phyloP scores from a whole-genome alignment of 306 rosid species.

The Ceratonia siliqua region DNA sequence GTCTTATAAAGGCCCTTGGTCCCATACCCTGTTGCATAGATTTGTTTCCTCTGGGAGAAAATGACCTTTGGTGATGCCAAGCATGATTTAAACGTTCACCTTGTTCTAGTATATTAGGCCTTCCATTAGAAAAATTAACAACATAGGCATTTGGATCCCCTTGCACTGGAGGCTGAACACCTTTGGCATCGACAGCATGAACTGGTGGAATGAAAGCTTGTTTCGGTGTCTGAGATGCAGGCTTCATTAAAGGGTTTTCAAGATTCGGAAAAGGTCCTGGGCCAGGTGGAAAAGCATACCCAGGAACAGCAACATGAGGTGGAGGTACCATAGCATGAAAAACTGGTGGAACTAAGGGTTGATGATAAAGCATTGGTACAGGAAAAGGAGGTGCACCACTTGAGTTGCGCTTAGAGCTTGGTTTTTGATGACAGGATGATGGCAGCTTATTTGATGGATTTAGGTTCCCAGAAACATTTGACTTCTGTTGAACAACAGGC shows the following conservation, averaged over 20 bases:
- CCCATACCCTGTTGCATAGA: slow-evolving; percentile 67
- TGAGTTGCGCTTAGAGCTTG: slow-evolving; percentile 57
- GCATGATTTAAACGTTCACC: slow-evolving; percentile 58
- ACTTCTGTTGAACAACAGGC: slow-evolving; percentile 49
- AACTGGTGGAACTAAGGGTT: slow-evolving; percentile 49
- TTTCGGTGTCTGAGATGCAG: slow-evolving; percentile 56
- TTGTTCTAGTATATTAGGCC: slow-evolving; percentile 66
- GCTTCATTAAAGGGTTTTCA: slow-evolving; percentile 55
- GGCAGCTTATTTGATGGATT: slow-evolving; percentile 53
- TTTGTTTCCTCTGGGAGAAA: slow-evolving; percentile 58
- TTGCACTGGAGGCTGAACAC: slow-evolving; percentile 53
- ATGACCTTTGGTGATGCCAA: slow-evolving; percentile 78
- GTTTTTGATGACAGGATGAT: slow-evolving; percentile 56
- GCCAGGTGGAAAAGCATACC: slow-evolving; percentile 61
- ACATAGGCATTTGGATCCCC: slow-evolving; percentile 61
- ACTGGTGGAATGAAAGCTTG: slow-evolving; percentile 59
- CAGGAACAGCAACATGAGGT: slow-evolving; percentile 64
- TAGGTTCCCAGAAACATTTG: slow-evolving; percentile 57
- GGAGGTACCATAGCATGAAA: slow-evolving; percentile 61
- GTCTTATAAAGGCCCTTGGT: slow-evolving; percentile 70
- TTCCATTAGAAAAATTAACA: slow-evolving; percentile 59
- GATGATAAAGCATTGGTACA: slow-evolving; percentile 59
- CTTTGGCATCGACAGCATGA: slow-evolving; percentile 44
- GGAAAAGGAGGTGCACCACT: slow-evolving; percentile 58
- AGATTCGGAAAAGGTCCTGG: slow-evolving; percentile 58